Evolutionary conservation across 352 stramenopile genomes (phyloP).

Genomic region (Pythium folliculosum): DNA sequence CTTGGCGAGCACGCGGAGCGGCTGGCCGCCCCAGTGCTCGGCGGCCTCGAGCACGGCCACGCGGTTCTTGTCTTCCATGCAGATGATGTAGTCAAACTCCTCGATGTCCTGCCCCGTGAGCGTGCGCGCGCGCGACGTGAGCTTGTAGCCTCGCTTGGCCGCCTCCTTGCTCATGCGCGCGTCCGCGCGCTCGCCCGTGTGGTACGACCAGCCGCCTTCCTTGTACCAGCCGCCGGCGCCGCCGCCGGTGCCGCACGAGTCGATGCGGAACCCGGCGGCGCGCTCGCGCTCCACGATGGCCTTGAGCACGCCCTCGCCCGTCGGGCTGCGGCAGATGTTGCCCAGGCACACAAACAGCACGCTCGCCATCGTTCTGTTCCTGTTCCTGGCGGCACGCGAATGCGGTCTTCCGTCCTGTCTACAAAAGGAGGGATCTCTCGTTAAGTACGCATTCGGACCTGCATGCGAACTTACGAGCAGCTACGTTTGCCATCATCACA

Average conservation of each 20-base stretch:
- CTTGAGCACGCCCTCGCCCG: conserved; percentile 85
- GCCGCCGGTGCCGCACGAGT: conserved; percentile 87
- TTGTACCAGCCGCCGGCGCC: conserved; percentile 82
- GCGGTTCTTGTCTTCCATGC: conserved; percentile 89
- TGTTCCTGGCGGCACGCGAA: background rate
- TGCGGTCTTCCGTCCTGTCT: background rate
- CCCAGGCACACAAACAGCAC: conserved; percentile 91
- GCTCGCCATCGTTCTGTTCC: conserved; percentile 38
- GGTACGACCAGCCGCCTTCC: conserved; percentile 79
- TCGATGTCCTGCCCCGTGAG: conserved; percentile 73
- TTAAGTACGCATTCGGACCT: conserved; percentile 27
- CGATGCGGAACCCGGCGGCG: conserved; percentile 51
- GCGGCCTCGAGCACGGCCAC: conserved; percentile 81
- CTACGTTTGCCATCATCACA: background rate
- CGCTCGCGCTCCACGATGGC: conserved; percentile 54
- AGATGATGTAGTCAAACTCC: conserved; percentile 88
- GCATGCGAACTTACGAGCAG: conserved; percentile 21
- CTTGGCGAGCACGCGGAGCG: conserved; percentile 49
- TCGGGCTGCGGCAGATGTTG: conserved; percentile 88
- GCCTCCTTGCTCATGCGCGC: conserved; percentile 85
- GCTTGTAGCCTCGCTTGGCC: conserved; percentile 76
- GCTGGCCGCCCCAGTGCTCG: conserved; percentile 71
- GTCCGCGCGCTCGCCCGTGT: conserved; percentile 85
- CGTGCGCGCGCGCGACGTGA: conserved; percentile 79
- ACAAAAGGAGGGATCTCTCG: background rate